Percentiles rank a stretch among this genome's conserved stretches.
Conservation (phyloP, 2,329 filamentous ascomycete genomes). For the Phialophora chinensis region DNA sequence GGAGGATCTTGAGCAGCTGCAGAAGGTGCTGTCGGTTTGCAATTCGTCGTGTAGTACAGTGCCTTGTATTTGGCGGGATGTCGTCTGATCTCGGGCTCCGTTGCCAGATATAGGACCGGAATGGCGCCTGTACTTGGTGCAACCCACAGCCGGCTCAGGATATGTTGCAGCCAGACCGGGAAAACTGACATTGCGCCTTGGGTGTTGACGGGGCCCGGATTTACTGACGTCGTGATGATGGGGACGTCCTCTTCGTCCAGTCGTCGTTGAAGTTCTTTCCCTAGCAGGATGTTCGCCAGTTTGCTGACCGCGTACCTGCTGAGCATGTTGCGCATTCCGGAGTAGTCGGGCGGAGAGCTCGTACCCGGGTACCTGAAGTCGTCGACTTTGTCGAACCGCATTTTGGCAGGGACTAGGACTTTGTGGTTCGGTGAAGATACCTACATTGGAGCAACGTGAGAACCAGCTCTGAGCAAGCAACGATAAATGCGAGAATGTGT, state of each 20-base stretch:
- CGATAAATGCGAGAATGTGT: neutral
- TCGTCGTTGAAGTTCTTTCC: conserved; percentile 25
- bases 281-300: conserved; percentile 29
- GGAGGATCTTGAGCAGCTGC: neutral
- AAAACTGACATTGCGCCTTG: conserved; percentile 15
- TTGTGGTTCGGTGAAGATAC: neutral
- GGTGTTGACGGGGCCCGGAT: conserved; percentile 16
- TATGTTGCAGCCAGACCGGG: conserved; percentile 9
- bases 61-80: conserved; percentile 1
- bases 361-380: neutral
- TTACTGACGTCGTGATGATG: conserved; percentile 3
- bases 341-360: conserved; percentile 6
- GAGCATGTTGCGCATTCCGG: conserved; percentile 15
- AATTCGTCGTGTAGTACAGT: neutral
- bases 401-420: neutral
- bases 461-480: neutral
- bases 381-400: neutral
- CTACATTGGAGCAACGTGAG: neutral
- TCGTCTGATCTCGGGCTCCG: neutral
- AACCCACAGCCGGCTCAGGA: conserved; percentile 11
- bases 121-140: neutral
- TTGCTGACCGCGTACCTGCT: conserved; percentile 32
- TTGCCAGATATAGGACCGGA: neutral
- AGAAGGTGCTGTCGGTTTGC: neutral
- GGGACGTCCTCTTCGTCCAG: neutral